Percentiles rank a stretch among this genome's conserved stretches.
phyloP scores from a whole-genome alignment of 106 monocot species.

The Ottelia alismoides region DNA sequence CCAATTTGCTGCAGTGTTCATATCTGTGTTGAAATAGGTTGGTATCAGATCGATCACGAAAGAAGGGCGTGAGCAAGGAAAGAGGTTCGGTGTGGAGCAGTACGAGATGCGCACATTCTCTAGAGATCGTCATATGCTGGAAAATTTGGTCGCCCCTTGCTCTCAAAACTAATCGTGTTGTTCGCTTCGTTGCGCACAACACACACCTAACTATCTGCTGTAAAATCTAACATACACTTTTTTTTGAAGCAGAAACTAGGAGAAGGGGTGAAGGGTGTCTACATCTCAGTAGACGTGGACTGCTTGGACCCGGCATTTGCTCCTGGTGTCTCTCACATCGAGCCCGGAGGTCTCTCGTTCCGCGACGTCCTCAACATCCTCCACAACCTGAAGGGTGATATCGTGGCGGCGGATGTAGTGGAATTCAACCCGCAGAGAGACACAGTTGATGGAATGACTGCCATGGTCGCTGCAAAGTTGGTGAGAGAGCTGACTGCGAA shows the following conservation, averaged over 20 bases:
- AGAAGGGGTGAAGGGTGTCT: slow-evolving; percentile 90
- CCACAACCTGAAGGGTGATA: slow-evolving; percentile 76
- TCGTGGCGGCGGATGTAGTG: slow-evolving; percentile 91
- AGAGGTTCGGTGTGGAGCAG: slow-evolving; percentile 96
- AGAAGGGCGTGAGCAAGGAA: slow-evolving; percentile 97
- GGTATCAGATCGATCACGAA: slow-evolving; percentile 87
- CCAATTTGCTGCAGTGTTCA: no score
- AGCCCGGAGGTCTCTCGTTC: slow-evolving; percentile 95
- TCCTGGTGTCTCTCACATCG: slow-evolving; percentile 94
- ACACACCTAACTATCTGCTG: no score
- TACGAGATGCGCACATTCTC: slow-evolving; percentile 97
- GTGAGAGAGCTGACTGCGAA: slow-evolving; percentile 91
- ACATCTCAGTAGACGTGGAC: slow-evolving; percentile 78
- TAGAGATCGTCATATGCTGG: slow-evolving; percentile 62
- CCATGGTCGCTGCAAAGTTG: slow-evolving; percentile 95
- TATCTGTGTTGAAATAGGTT: no score
- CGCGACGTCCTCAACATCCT: slow-evolving; percentile 93
- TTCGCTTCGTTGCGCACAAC: no score
- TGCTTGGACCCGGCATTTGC: slow-evolving; percentile 99
- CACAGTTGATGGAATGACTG: slow-evolving; percentile 97
- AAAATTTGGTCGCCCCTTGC: slow-evolving; percentile 58
- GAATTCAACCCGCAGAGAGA: slow-evolving; percentile 99
- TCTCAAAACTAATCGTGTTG: no score
- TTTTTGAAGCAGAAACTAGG: slow-evolving; percentile 96
- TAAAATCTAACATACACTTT: no score